Conservation (phyloP, 331 rosid genomes). For the Quercus tomentella region DNA sequence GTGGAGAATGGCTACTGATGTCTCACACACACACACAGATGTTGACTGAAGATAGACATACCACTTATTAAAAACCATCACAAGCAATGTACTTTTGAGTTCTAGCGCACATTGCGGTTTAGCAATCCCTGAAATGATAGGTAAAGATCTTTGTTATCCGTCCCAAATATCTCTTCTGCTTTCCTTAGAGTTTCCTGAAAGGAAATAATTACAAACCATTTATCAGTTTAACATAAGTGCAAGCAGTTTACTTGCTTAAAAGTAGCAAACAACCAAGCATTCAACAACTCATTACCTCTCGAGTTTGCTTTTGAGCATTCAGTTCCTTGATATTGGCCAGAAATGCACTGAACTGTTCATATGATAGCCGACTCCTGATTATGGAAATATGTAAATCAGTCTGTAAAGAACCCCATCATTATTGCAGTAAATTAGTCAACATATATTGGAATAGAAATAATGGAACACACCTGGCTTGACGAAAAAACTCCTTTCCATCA, state of each 20-base stretch:
- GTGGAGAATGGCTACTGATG: neutral
- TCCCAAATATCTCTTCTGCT: slow-evolving; percentile 97
- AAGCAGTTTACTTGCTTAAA: slow-evolving; percentile 4
- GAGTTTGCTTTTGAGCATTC: slow-evolving; percentile 93
- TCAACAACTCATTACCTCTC: slow-evolving; percentile 62
- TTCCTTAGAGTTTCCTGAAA: slow-evolving; percentile 87
- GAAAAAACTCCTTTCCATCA: slow-evolving; percentile 97
- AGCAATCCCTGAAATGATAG: slow-evolving; percentile 91
- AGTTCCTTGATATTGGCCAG: slow-evolving; percentile 93
- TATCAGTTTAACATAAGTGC: slow-evolving; percentile 8
- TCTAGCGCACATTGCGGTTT: slow-evolving; percentile 68
- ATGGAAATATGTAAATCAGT: slow-evolving; percentile 13
- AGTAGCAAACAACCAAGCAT: slow-evolving; percentile 6
- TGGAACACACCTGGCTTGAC: slow-evolving; percentile 77
- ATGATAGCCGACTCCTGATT: slow-evolving; percentile 92
- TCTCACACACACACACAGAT: neutral
- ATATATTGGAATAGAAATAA: slow-evolving; percentile 3
- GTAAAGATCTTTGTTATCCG: slow-evolving; percentile 91
- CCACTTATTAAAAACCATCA: slow-evolving; percentile 25
- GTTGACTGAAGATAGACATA: slow-evolving; percentile 23
- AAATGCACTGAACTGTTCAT: slow-evolving; percentile 98
- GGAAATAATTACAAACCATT: slow-evolving; percentile 17
- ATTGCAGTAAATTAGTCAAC: slow-evolving; percentile 7
- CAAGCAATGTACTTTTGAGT: slow-evolving; percentile 25
- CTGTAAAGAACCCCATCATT: slow-evolving; percentile 12